Evolutionary conservation across 352 stramenopile species (phyloP).

Genomic region (Phytophthora tubulina): DNA sequence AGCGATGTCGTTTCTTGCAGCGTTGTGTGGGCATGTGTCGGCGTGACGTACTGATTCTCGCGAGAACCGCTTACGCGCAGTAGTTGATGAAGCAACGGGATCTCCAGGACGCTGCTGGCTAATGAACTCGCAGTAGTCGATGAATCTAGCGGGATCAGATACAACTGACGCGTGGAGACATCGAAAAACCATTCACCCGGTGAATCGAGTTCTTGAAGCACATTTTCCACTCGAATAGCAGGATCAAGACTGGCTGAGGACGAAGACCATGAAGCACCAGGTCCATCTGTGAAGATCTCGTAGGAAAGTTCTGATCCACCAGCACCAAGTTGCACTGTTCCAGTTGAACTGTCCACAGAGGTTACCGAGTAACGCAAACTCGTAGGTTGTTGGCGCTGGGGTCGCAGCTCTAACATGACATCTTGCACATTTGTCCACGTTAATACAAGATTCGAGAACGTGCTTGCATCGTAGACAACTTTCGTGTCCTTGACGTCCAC

Average conservation of each 20-base stretch:
- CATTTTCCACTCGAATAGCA: slow-evolving; percentile 71
- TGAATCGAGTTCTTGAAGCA: slow-evolving; percentile 67
- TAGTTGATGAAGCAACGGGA: slow-evolving; percentile 70
- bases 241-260: slow-evolving; percentile 13
- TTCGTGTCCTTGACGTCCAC: slow-evolving; percentile 26
- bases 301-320: slow-evolving; percentile 64
- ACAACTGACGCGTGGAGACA: slow-evolving; percentile 49
- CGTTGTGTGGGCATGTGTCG: slow-evolving; percentile 52
- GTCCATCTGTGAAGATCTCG: slow-evolving; percentile 51
- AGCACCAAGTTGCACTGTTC: slow-evolving; percentile 48
- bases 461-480: slow-evolving; percentile 45
- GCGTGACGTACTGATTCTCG: slow-evolving; percentile 58
- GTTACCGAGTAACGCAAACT: slow-evolving; percentile 57
- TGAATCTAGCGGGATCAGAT: slow-evolving; percentile 64
- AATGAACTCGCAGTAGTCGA: slow-evolving; percentile 34
- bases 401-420: slow-evolving; percentile 43
- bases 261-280: slow-evolving; percentile 7
- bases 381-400: slow-evolving; percentile 36
- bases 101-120: slow-evolving; percentile 49
- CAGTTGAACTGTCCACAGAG: slow-evolving; percentile 30
- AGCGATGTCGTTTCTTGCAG: slow-evolving; percentile 61
- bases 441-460: slow-evolving; percentile 53
- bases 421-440: slow-evolving; percentile 51
- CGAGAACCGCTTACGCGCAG: slow-evolving; percentile 66
- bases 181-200: slow-evolving; percentile 82